A percentile compares a stretch with the other conserved stretches of the same genome.
phyloP scores from a whole-genome alignment of 352 stramenopile genomes.

The Blastocystis sp. region DNA sequence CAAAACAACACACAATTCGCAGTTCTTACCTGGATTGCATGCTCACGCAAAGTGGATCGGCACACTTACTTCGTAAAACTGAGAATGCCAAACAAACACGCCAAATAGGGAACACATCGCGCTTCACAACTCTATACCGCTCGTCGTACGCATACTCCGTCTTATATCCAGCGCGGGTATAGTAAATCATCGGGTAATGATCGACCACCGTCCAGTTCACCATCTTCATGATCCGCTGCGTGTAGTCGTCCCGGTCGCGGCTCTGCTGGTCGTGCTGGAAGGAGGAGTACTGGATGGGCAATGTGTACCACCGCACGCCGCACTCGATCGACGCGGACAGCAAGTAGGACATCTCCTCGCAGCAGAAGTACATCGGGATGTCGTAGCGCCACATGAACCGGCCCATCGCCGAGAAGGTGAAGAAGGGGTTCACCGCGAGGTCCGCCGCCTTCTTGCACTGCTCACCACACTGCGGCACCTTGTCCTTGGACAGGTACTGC shows the following conservation, averaged over 20 bases:
- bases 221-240: constrained; percentile 44
- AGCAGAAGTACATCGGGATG: constrained; percentile 59
- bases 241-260: neutral
- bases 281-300: neutral
- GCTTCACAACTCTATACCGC: neutral
- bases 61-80: too few species aligned
- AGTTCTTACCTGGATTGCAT: too few species aligned
- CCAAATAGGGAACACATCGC: neutral
- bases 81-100: neutral
- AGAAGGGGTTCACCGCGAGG: constrained; percentile 60
- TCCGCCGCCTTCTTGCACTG: neutral
- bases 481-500: neutral
- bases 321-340: constrained; percentile 36
- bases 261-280: constrained; percentile 7
- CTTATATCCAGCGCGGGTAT: constrained; percentile 30
- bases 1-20: too few species aligned
- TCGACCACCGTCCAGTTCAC: constrained; percentile 48
- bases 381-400: constrained; percentile 59
- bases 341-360: constrained; percentile 58
- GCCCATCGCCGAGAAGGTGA: constrained; percentile 3
- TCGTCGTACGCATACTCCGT: constrained; percentile 21
- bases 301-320: constrained; percentile 10
- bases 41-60: too few species aligned
- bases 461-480: neutral
- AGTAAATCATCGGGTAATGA: constrained; percentile 31